A percentile compares a stretch with the other conserved stretches of the same genome.
phyloP scores from a whole-genome alignment of 345 rosid genomes.

The Nephelium lappaceum region DNA sequence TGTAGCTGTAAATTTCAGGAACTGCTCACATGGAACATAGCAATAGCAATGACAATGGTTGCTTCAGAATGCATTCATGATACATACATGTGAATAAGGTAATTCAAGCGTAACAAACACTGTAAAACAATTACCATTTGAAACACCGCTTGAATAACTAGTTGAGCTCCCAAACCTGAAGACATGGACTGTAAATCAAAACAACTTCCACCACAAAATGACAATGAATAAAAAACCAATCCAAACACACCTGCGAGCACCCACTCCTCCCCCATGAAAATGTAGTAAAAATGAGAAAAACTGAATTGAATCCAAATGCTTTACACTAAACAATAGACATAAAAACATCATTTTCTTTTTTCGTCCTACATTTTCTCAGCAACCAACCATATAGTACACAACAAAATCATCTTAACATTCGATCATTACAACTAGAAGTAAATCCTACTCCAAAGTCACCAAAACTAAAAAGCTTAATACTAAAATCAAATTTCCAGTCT shows the following conservation, averaged over 20 bases:
- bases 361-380: slow-evolving; percentile 5
- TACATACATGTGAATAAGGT: neutral
- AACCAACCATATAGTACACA: neutral
- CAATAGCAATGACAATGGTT: slow-evolving; percentile 7
- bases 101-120: neutral
- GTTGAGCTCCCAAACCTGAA: slow-evolving; percentile 61
- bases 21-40: slow-evolving; percentile 40
- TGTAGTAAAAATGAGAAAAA: neutral
- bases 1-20: slow-evolving; percentile 35
- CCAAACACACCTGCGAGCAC: neutral
- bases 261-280: neutral
- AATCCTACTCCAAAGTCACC: neutral
- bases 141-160: slow-evolving; percentile 42
- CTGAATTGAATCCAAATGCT: neutral
- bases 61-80: neutral
- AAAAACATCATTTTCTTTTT: neutral
- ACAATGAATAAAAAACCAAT: slow-evolving; percentile 13
- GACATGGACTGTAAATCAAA: slow-evolving; percentile 19
- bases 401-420: neutral
- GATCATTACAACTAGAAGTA: neutral
- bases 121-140: slow-evolving; percentile 43
- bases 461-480: neutral
- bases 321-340: neutral
- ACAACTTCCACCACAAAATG: slow-evolving; percentile 13
- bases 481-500: neutral